A percentile compares a stretch with the other conserved stretches of the same genome.
These are phyloP conservation scores for Lyophyllum semitale DNA, from an alignment of 768 basidiomycete species.

Conservation along the genomic window DNA sequence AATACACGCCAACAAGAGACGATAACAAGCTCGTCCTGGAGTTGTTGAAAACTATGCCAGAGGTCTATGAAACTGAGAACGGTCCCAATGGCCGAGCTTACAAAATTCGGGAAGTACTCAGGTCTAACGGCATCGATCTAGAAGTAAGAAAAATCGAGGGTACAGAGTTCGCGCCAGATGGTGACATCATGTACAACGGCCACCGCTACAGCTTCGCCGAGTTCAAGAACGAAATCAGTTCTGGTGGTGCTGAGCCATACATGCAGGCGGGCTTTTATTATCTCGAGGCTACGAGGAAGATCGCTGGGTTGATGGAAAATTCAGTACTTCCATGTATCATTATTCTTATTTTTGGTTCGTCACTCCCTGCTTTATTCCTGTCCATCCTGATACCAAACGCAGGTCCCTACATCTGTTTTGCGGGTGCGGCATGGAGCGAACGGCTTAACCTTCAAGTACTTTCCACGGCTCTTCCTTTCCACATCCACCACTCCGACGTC, in stretches of 20 bases:
- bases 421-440: slow-evolving; percentile 14
- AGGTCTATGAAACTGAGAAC: background rate
- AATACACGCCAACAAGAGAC: background rate
- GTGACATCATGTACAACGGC: background rate
- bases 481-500: slow-evolving; percentile 1
- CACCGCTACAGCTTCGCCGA: slow-evolving; percentile 11
- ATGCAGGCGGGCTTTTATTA: slow-evolving; percentile 19
- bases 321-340: slow-evolving; percentile 14
- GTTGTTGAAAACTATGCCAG: background rate
- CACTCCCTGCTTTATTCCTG: background rate
- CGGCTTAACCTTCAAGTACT: slow-evolving; percentile 11
- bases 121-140: background rate
- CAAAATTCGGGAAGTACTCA: background rate
- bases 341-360: slow-evolving; percentile 11
- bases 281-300: slow-evolving; percentile 8
- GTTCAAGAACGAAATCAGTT: slow-evolving; percentile 15
- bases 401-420: slow-evolving; percentile 12
- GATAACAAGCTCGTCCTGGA: slow-evolving; percentile 11
- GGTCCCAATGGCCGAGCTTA: background rate
- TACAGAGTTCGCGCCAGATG: background rate
- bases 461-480: slow-evolving; percentile 4
- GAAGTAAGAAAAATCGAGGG: background rate
- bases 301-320: background rate
- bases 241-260: slow-evolving; percentile 14
- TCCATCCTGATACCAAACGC: background rate